Percentiles rank a stretch among this genome's conserved stretches.
phyloP scores from a whole-genome alignment of 805 yeast species.

The Myxozyma geophila region DNA sequence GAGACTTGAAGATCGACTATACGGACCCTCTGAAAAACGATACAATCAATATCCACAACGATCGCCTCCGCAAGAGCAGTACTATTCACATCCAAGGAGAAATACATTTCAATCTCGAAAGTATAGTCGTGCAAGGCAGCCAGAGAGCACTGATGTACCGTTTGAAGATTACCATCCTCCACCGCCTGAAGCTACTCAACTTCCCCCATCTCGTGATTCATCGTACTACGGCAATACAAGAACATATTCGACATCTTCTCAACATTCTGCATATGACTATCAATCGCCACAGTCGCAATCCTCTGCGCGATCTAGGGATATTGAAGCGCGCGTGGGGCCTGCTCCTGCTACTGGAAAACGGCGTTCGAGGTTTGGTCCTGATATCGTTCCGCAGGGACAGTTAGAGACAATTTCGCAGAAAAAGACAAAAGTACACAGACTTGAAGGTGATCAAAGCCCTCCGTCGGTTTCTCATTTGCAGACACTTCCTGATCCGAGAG shows the following conservation, averaged over 20 bases:
- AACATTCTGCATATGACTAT: background rate
- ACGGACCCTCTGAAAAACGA: background rate
- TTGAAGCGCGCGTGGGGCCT: background rate
- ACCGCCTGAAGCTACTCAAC: constrained; percentile 19
- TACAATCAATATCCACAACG: background rate
- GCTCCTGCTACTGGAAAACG: constrained; percentile 1
- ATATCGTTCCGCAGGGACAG: constrained; percentile 10
- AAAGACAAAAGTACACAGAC: too few species aligned
- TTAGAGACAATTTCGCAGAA: background rate
- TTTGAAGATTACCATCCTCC: constrained; percentile 24
- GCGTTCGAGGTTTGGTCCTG: constrained; percentile 20
- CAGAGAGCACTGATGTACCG: background rate
- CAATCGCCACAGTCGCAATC: background rate
- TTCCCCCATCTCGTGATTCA: constrained; percentile 8
- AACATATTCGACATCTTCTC: background rate
- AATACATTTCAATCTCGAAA: too few species aligned
- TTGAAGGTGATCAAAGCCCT: background rate
- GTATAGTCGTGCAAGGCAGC: background rate
- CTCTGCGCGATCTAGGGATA: background rate
- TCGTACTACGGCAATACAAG: background rate
- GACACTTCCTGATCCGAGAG: constrained; percentile 1
- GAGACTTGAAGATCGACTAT: background rate
- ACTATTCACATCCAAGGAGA: background rate
- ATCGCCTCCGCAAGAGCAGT: constrained; percentile 3
- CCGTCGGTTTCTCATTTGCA: background rate